Evolutionary conservation across 208 protist genomes (phyloP).

Genomic region (Acanthamoeba healyi): DNA sequence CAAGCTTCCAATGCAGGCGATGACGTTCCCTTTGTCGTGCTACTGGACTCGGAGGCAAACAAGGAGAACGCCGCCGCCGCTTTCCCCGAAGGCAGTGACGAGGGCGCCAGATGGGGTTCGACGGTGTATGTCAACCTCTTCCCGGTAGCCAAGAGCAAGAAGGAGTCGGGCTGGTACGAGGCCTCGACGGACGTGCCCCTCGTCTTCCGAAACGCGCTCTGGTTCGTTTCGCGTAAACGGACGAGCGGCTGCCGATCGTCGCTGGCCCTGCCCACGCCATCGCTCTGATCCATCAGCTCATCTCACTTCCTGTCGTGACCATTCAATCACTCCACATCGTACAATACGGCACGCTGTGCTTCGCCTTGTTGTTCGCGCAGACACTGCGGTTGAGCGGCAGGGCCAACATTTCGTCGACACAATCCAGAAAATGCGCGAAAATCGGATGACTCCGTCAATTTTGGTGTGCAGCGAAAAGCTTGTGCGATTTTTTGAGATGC

Average conservation of each 20-base stretch:
- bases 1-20: background rate
- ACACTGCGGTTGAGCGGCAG: too few relatives aligned
- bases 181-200: background rate
- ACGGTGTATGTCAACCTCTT: slow-evolving; percentile 56
- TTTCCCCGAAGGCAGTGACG: background rate
- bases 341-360: too few relatives aligned
- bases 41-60: slow-evolving; percentile 14
- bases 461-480: too few relatives aligned
- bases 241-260: background rate
- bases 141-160: slow-evolving; percentile 27
- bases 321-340: too few relatives aligned
- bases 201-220: background rate
- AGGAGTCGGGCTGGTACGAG: slow-evolving; percentile 60
- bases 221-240: background rate
- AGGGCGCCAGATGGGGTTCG: background rate
- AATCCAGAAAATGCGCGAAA: too few relatives aligned
- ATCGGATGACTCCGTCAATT: too few relatives aligned
- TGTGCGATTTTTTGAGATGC: too few relatives aligned
- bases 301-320: too few relatives aligned
- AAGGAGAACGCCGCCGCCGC: background rate
- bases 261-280: background rate
- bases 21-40: slow-evolving; percentile 23
- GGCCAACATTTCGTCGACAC: too few relatives aligned
- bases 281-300: background rate
- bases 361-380: too few relatives aligned